These are phyloP conservation scores for barley (Hordeum vulgare) DNA, from an alignment of 176 grass and related monocot genomes.

Conservation along the genomic window DNA sequence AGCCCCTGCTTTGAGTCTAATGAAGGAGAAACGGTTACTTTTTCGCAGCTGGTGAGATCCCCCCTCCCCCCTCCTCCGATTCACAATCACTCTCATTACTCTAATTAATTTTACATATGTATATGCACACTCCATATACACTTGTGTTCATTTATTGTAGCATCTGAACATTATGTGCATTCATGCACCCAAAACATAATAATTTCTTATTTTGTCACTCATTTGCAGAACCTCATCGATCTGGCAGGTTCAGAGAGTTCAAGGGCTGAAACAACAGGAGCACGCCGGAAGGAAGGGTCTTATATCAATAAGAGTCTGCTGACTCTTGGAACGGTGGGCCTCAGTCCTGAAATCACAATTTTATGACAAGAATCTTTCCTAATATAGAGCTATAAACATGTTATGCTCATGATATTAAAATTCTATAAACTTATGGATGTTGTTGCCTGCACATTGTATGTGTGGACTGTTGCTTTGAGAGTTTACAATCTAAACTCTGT, in stretches of 20 bases:
- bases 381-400: neutral
- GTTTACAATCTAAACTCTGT: neutral
- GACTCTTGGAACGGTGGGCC: slow-evolving; percentile 91
- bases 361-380: neutral
- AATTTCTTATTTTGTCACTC: slow-evolving; percentile 36
- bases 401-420: slow-evolving; percentile 14
- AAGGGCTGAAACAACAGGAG: slow-evolving; percentile 94
- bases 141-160: neutral
- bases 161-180: slow-evolving; percentile 3
- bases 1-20: slow-evolving; percentile 68
- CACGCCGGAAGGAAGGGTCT: slow-evolving; percentile 97
- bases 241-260: slow-evolving; percentile 99
- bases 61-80: no score
- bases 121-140: neutral
- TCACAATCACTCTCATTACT: neutral
- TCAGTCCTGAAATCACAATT: slow-evolving; percentile 15
- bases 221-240: slow-evolving; percentile 99
- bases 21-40: slow-evolving; percentile 77
- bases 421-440: neutral
- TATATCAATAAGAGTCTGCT: slow-evolving; percentile 99
- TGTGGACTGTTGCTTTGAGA: neutral
- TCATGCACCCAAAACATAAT: neutral
- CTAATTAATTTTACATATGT: slow-evolving; percentile 5
- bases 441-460: neutral
- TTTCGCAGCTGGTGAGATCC: slow-evolving; percentile 80